Percentiles rank a stretch among this genome's conserved stretches.
Evolutionary conservation across 306 rosid species (phyloP).

Genomic region (Quercus bicolor): DNA sequence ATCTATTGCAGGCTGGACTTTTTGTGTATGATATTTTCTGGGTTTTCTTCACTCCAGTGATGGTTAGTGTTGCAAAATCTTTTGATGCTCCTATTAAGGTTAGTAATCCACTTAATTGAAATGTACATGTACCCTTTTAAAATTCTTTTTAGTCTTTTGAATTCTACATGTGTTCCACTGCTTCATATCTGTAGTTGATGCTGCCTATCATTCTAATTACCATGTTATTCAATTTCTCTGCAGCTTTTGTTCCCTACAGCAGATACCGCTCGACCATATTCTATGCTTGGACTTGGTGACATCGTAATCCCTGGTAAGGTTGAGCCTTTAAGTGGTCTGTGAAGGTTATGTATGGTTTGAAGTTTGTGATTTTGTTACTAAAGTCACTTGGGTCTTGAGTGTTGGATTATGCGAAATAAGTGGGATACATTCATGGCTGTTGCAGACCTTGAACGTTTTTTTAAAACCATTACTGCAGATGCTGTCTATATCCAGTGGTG

Average conservation of each 20-base stretch:
- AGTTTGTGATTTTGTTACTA: neutral
- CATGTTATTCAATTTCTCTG: slow-evolving; percentile 22
- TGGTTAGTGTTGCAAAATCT: slow-evolving; percentile 99
- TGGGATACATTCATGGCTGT: neutral
- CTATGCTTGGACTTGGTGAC: slow-evolving; percentile 99
- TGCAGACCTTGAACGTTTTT: neutral
- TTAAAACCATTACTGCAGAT: no score
- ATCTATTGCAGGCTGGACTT: slow-evolving; percentile 74
- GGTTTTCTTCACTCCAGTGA: slow-evolving; percentile 99
- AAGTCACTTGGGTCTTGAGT: neutral
- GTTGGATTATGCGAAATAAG: neutral
- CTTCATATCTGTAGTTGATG: neutral
- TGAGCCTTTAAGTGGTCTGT: slow-evolving; percentile 6
- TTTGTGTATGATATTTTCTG: slow-evolving; percentile 97
- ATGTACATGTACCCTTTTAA: neutral
- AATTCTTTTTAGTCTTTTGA: neutral
- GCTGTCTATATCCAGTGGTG: no score
- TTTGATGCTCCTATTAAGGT: slow-evolving; percentile 99
- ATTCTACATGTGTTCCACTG: neutral
- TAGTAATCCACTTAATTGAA: slow-evolving; percentile 25
- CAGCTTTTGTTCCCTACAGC: slow-evolving; percentile 97
- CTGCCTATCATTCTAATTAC: slow-evolving; percentile 10
- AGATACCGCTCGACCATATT: slow-evolving; percentile 80
- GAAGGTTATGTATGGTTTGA: neutral
- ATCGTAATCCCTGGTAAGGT: slow-evolving; percentile 94